A percentile compares a stretch with the other conserved stretches of the same genome.
Evolutionary conservation across 768 basidiomycete species (phyloP).

Genomic region (Pleurotus cornucopiae): DNA sequence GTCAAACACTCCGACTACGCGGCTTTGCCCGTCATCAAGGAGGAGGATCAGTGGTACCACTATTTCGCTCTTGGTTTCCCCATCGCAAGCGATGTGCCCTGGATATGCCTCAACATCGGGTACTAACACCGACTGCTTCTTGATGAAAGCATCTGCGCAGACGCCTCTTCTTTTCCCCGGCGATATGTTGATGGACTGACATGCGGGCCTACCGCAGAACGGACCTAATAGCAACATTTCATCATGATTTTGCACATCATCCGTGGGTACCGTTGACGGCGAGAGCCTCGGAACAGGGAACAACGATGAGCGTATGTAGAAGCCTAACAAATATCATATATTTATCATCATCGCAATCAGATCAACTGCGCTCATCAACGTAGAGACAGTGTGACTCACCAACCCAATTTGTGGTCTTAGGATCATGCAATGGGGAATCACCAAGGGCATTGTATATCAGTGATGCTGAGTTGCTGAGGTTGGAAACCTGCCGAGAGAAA

Average conservation of each 20-base stretch:
- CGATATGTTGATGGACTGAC: conserved; percentile 68
- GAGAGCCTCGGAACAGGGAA: conserved; percentile 47
- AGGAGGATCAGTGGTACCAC: conserved; percentile 68
- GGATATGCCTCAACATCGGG: conserved; percentile 76
- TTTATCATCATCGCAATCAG: conserved; percentile 6
- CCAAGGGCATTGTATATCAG: conserved; percentile 76
- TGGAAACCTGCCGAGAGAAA: conserved; percentile 57
- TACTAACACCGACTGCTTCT: conserved; percentile 58
- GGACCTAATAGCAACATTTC: conserved; percentile 66
- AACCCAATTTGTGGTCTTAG: conserved; percentile 85
- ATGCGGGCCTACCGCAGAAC: conserved; percentile 90
- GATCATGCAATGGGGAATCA: conserved; percentile 64
- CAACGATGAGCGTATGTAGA: conserved; percentile 70
- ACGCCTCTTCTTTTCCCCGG: conserved; percentile 67
- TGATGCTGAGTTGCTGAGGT: conserved; percentile 79
- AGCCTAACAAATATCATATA: conserved; percentile 47
- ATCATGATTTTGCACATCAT: conserved; percentile 14
- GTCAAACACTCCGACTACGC: conserved; percentile 66
- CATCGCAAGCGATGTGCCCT: conserved; percentile 94
- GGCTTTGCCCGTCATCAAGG: conserved; percentile 21
- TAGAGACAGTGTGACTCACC: conserved; percentile 50
- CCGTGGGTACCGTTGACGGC: conserved; percentile 12
- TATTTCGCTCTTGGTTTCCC: conserved; percentile 85
- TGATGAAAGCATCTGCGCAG: conserved; percentile 75
- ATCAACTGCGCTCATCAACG: background rate